A percentile compares a stretch with the other conserved stretches of the same genome.
Conservation (phyloP, 176 grass and related monocot species). For the Secale cereale region DNA sequence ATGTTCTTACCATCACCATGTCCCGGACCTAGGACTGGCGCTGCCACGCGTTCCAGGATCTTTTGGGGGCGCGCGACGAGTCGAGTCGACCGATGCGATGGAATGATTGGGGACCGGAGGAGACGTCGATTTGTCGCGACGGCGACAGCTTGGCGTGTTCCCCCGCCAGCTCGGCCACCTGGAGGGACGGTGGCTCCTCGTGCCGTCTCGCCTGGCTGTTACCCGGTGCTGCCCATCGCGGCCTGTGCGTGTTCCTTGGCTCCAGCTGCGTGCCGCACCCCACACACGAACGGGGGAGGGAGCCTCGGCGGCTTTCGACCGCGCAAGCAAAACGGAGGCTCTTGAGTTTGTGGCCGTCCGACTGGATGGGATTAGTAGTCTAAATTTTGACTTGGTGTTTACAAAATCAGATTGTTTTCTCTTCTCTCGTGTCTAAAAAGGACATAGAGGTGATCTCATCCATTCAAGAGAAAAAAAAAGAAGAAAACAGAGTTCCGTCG, state of each 20-base stretch:
- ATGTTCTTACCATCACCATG: not conserved
- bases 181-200: not conserved
- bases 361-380: no score
- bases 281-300: no score
- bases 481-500: no score
- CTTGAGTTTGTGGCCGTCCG: no score
- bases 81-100: not conserved
- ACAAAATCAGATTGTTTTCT: no score
- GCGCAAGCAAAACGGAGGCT: no score
- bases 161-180: slow-evolving; percentile 10
- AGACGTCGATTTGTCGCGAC: not conserved
- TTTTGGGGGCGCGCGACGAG: not conserved
- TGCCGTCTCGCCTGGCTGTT: not conserved
- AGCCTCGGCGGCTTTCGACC: no score
- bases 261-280: no score
- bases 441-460: no score
- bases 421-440: no score
- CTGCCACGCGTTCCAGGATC: not conserved
- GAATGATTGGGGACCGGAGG: not conserved
- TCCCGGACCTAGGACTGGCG: not conserved
- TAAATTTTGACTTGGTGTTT: no score
- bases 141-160: slow-evolving; percentile 18
- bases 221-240: not conserved
- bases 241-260: not conserved
- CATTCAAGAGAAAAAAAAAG: no score